Conservation (phyloP, 345 rosid genomes). For the Arabidopsis suecica region DNA sequence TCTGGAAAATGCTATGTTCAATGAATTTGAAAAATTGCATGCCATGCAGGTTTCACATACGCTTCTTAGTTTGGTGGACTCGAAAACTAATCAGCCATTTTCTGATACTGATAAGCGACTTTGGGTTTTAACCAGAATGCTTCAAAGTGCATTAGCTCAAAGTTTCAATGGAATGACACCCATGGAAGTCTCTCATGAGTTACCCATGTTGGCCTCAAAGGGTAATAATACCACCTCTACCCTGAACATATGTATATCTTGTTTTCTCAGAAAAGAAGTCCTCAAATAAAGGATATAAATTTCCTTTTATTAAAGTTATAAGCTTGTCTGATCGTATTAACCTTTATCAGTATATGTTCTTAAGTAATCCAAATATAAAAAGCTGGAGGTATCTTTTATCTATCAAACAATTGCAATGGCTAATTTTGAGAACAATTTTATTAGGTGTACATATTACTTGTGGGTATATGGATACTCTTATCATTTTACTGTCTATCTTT, state of each 20-base stretch:
- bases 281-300: constrained; percentile 13
- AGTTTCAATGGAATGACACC: constrained; percentile 75
- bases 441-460: constrained; percentile 26
- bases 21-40: constrained; percentile 42
- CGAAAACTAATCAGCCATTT: constrained; percentile 73
- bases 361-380: constrained; percentile 17
- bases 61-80: constrained; percentile 88
- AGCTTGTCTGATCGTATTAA: constrained; percentile 12
- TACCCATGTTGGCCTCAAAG: constrained; percentile 48
- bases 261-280: neutral
- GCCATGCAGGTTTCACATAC: constrained; percentile 89
- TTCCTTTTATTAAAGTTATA: constrained; percentile 13
- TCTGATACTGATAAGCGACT: constrained; percentile 67
- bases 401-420: constrained; percentile 4
- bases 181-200: constrained; percentile 52
- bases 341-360: constrained; percentile 2
- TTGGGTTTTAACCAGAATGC: constrained; percentile 73
- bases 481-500: constrained; percentile 36
- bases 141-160: constrained; percentile 78
- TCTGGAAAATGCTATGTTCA: constrained; percentile 14
- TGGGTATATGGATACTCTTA: constrained; percentile 2
- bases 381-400: constrained; percentile 28
- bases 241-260: constrained; percentile 10
- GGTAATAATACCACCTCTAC: constrained; percentile 51
- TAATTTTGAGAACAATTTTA: neutral